Evolutionary conservation across 1,284 basidiomycete genomes (phyloP).

Genomic region (Austroboletus sp.): DNA sequence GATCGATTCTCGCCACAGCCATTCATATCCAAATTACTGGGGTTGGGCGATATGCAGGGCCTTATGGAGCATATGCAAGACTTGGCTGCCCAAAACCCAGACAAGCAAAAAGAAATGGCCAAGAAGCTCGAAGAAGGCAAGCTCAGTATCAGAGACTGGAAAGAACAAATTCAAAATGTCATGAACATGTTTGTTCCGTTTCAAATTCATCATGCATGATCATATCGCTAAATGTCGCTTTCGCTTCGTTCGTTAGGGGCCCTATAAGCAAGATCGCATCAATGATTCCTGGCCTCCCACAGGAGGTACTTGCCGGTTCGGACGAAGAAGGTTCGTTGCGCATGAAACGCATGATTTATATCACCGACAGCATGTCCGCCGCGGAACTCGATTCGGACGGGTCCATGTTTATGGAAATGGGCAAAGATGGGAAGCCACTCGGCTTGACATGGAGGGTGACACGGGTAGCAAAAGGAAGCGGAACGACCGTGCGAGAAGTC

Average conservation of each 20-base stretch:
- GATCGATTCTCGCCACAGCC: slow-evolving; percentile 94
- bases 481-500: slow-evolving; percentile 94
- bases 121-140: slow-evolving; percentile 98
- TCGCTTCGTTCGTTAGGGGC: slow-evolving; percentile 53
- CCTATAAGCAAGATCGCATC: slow-evolving; percentile 96
- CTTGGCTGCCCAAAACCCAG: slow-evolving; percentile 84
- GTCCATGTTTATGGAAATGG: slow-evolving; percentile 73
- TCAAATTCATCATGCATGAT: slow-evolving; percentile 2
- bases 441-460: slow-evolving; percentile 82
- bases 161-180: slow-evolving; percentile 93
- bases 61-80: slow-evolving; percentile 98
- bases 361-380: slow-evolving; percentile 96
- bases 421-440: slow-evolving; percentile 76
- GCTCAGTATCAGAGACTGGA: slow-evolving; percentile 93
- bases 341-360: slow-evolving; percentile 98
- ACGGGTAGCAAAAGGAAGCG: slow-evolving; percentile 87
- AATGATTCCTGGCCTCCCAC: slow-evolving; percentile 96
- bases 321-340: slow-evolving; percentile 87
- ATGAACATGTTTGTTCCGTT: slow-evolving; percentile 81
- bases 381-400: slow-evolving; percentile 96
- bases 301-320: slow-evolving; percentile 81
- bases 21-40: slow-evolving; percentile 94
- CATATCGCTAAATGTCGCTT: slow-evolving; percentile 3
- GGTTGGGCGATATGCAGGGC: slow-evolving; percentile 93
- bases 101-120: slow-evolving; percentile 96